These are phyloP conservation scores for Kodamaea hsintzibuensis DNA, from an alignment of 805 yeast species.

Conservation along the genomic window DNA sequence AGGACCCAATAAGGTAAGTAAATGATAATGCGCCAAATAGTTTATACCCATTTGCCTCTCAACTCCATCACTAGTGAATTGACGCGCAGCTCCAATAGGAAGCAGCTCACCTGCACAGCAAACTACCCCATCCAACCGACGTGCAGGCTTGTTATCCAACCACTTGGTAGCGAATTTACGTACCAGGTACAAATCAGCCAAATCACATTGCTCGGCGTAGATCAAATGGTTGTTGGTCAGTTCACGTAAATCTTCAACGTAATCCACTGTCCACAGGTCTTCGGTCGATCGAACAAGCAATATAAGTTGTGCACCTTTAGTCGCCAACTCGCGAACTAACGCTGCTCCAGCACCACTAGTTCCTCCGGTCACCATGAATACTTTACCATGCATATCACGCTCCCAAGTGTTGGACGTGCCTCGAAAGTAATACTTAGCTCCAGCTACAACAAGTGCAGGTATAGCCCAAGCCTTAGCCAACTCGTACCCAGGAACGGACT, in stretches of 20 bases:
- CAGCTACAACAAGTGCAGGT: conserved; percentile 36
- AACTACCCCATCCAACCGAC: conserved; percentile 86
- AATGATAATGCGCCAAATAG: conserved; percentile 78
- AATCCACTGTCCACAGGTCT: conserved; percentile 73
- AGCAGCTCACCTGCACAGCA: conserved; percentile 84
- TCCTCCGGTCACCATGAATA: conserved; percentile 85
- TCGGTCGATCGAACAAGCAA: conserved; percentile 67
- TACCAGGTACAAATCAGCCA: conserved; percentile 69
- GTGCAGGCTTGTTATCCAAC: conserved; percentile 88
- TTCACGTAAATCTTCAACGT: conserved; percentile 73
- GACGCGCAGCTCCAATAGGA: conserved; percentile 69
- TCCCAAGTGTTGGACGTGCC: conserved; percentile 91
- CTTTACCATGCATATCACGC: conserved; percentile 88
- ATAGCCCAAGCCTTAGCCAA: conserved; percentile 62
- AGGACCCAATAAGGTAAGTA: conserved; percentile 79
- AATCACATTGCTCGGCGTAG: conserved; percentile 89
- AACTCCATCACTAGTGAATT: conserved; percentile 74
- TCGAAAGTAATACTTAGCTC: conserved; percentile 69
- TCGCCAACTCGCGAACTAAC: conserved; percentile 72
- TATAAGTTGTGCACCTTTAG: conserved; percentile 82
- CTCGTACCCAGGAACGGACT: conserved; percentile 72
- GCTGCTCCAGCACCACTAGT: conserved; percentile 88
- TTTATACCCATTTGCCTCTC: conserved; percentile 85
- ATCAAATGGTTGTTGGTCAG: conserved; percentile 69
- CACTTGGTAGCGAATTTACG: conserved; percentile 92